Evolutionary conservation across 2,329 filamentous ascomycete species (phyloP), one percentile per base, ranked within the genome.

Genomic region (Sporothrix mexicana): DNA sequence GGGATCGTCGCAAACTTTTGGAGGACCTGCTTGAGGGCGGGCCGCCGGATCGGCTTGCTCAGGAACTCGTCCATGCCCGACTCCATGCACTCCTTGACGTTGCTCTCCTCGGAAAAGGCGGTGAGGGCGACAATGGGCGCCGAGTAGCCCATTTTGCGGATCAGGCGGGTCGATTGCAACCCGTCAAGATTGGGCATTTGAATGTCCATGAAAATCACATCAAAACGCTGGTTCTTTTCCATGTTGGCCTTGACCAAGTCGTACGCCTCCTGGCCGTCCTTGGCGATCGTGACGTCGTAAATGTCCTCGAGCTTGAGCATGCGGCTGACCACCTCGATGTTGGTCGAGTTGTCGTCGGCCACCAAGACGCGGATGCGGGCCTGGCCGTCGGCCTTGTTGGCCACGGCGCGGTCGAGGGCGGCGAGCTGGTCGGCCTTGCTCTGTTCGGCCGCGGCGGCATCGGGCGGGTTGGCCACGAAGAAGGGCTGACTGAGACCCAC

Each of bases 171-270:
- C 64, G 92, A 95, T 79, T 97, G 92, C 30, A 98, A 84, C 1
- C 95, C 95, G 78, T 97, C 94, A 15, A 98, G 87, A 75, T 96
- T 97, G 3, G 95, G 95, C 95, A 98, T 98, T 82, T 93, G 93
- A 8, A 97, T 92, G 78, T 98, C 95, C 95, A 97, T 98, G 79
- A 97, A 96, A 75, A 98, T 95, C 36, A 98, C 85, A 77, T 97
- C 93, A 79, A 95, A 97, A 2, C 88, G 87, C 71, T 88, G 85
- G 70, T 91, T 87, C 41, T 87, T 87, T 68, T 91, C 89, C 92
- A 97, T 96, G 75, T 90, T 92, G 17, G 90, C 90, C 79, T 94
- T 95, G 76, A 97, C 94, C 41, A 92, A 85, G 74, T 97, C 94
- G 73, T 94, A 93, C 0, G 95, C 95, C 81, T 97, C 93, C 80